phyloP scores from a whole-genome alignment of 768 basidiomycete genomes.

The Gymnopilus junonius region DNA sequence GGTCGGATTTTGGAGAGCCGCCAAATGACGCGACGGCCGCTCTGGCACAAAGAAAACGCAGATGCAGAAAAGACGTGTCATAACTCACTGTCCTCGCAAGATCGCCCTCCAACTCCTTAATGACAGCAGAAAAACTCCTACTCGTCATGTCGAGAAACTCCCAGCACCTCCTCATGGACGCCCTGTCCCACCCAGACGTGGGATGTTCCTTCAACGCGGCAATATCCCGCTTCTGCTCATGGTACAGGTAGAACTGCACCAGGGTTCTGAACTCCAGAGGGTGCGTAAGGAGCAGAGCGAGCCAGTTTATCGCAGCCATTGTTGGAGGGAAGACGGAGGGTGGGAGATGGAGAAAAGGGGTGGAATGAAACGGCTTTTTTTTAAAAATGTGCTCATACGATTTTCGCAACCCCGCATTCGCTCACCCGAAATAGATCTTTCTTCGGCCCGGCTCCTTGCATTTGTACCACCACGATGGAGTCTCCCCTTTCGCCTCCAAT shows the following conservation, averaged over 20 bases:
- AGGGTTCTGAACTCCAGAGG: constrained; percentile 85
- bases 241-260: constrained; percentile 82
- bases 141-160: constrained; percentile 86
- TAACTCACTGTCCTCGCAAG: constrained; percentile 84
- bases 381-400: constrained; percentile 19
- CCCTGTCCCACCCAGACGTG: constrained; percentile 86
- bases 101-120: constrained; percentile 96
- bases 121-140: constrained; percentile 89
- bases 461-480: constrained; percentile 40
- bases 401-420: constrained; percentile 18
- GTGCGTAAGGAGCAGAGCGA: constrained; percentile 73
- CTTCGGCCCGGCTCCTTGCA: constrained; percentile 9
- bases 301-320: constrained; percentile 65
- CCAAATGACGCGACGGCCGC: neutral
- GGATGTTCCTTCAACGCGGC: constrained; percentile 71
- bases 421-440: constrained; percentile 14
- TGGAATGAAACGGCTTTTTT: constrained; percentile 6
- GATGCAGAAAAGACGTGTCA: neutral
- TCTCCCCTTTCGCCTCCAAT: constrained; percentile 50
- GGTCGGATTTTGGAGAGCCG: neutral
- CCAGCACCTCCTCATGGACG: constrained; percentile 91
- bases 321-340: neutral
- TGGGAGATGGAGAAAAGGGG: neutral
- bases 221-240: constrained; percentile 85
- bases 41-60: neutral